Percentiles rank a stretch among this genome's conserved stretches.
These are phyloP conservation scores for Sporobolomyces pararoseus DNA, from an alignment of 768 basidiomycete species.

Conservation along the genomic window DNA sequence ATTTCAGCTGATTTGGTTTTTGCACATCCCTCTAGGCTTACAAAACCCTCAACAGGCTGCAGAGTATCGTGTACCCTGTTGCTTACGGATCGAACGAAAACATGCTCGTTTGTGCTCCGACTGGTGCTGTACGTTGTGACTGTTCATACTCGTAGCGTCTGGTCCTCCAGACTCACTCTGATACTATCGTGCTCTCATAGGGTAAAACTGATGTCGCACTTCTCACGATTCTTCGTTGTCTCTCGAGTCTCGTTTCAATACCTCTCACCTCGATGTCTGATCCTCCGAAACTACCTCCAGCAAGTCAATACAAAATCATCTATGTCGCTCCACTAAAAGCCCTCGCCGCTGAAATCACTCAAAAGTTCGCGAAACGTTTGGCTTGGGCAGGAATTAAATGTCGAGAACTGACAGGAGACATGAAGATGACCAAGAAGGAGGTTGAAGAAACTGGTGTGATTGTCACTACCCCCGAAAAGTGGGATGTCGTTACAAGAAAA, in stretches of 20 bases:
- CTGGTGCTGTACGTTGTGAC: constrained; percentile 73
- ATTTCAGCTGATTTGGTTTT: neutral
- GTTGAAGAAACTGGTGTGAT: constrained; percentile 95
- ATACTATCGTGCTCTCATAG: constrained; percentile 51
- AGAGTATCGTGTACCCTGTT: constrained; percentile 88
- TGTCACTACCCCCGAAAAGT: constrained; percentile 98
- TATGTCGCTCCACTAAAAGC: constrained; percentile 99
- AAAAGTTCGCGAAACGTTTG: constrained; percentile 84
- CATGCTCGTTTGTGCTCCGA: constrained; percentile 91
- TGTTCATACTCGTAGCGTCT: neutral
- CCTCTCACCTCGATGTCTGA: constrained; percentile 17
- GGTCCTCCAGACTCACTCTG: neutral
- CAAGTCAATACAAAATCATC: constrained; percentile 85
- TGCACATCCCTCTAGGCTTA: constrained; percentile 78
- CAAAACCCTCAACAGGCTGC: constrained; percentile 79
- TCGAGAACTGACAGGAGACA: constrained; percentile 89
- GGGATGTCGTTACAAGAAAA: constrained; percentile 98
- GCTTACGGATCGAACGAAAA: constrained; percentile 96
- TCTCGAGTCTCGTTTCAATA: constrained; percentile 15
- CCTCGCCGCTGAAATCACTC: constrained; percentile 86
- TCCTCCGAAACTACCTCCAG: constrained; percentile 27
- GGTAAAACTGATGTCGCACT: constrained; percentile 99
- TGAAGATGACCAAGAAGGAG: constrained; percentile 92
- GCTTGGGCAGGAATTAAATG: constrained; percentile 82
- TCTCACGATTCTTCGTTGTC: constrained; percentile 73